Conservation (phyloP, 805 yeast species). For the Phaffomyces thermotolerans region DNA sequence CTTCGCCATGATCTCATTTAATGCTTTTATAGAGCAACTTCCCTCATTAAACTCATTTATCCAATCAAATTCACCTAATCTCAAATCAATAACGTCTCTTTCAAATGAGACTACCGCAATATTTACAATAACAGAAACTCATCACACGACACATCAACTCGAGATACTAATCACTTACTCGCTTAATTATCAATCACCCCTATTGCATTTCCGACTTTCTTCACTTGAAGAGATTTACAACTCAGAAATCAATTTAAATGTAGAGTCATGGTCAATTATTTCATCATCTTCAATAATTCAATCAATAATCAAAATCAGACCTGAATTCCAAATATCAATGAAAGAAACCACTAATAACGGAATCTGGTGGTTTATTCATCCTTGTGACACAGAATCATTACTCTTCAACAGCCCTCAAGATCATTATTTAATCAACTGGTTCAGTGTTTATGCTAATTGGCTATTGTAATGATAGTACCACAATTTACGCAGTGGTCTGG, state of each 20-base stretch:
- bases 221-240: background rate
- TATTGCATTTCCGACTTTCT: slow-evolving; percentile 8
- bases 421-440: slow-evolving; percentile 22
- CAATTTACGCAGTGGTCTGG: background rate
- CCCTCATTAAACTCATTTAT: background rate
- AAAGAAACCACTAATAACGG: slow-evolving; percentile 1
- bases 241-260: background rate
- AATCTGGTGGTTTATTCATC: slow-evolving; percentile 30
- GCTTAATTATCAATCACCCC: slow-evolving; percentile 9
- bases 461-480: background rate
- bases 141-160: background rate
- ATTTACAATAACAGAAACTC: background rate
- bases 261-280: background rate
- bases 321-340: slow-evolving; percentile 7
- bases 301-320: background rate
- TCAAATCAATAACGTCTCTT: background rate
- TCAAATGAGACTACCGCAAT: background rate
- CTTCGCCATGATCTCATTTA: no score
- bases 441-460: slow-evolving; percentile 20
- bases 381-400: slow-evolving; percentile 31
- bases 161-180: background rate
- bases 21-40: no score
- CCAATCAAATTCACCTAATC: background rate
- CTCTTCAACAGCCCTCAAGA: slow-evolving; percentile 18
- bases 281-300: background rate